Evolutionary conservation across 169 alveolate species (phyloP), one percentile per base, ranked within the genome.

Genomic region (Eimeria sp.): DNA sequence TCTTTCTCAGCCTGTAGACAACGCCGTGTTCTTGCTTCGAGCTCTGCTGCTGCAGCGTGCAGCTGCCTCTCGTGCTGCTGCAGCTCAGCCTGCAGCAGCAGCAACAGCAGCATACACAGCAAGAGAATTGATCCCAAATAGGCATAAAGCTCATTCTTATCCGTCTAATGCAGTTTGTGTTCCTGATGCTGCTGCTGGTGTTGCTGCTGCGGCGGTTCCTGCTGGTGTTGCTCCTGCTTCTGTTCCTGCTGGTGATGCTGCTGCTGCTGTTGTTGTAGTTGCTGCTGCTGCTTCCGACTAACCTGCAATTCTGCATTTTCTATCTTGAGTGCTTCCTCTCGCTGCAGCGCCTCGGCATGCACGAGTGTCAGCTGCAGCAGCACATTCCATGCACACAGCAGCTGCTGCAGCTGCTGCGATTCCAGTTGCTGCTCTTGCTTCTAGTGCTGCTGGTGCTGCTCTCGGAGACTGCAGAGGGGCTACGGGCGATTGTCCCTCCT

Each of bases 21-120:
- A 16, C 90, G 90, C 27, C 73, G 90, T 4, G 72, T 82, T 82
- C 73, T 49, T n/a, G 90, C 90, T 51, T 82, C 73, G 1, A 82
- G 45, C 14, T 54, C 72, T 20, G 90, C 73, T 49, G 90, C 72
- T 25, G 90, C 90, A 4, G 30, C 47, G 22, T 49, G 73, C 67
- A 82, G 90, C 73, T 82, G 90, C 14, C 30, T 14, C 49, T 82
- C 73, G n/a, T 47, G 90, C 70, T 82, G 73, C 90, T 82, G 90
- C 90, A 82, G 90, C 72, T 82, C 90, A 25, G 90, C 70, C 90
- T 82, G 90, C 72, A 82, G 45, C 73, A 27, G 47, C 73, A 82
- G 72, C 90, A 43, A 18, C 65, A 40, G 70, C 18, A 61, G 70
- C 18, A 0, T 18, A 18, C 11, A 20, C 70, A 61, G 70, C 70